Percentiles rank a stretch among this genome's conserved stretches.
phyloP scores from a whole-genome alignment of 2,329 filamentous ascomycete genomes.

The Lecanicillium sp. region DNA sequence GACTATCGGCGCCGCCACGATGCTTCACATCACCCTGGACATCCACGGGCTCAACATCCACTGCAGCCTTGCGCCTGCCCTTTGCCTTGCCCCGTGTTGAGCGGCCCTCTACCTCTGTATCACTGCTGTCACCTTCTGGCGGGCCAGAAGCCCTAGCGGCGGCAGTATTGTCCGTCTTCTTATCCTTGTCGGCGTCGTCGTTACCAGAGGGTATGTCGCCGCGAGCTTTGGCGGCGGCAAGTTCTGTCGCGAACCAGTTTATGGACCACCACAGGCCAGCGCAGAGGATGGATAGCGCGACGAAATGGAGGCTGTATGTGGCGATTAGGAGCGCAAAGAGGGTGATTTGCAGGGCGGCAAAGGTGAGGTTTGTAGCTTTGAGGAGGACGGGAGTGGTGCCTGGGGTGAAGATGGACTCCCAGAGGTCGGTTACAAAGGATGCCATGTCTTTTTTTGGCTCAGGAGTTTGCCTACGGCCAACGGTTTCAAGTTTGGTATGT shows the following conservation, averaged over 20 bases:
- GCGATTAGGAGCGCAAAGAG: conserved; percentile 67
- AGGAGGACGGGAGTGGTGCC: conserved; percentile 84
- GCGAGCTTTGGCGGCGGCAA: conserved; percentile 32
- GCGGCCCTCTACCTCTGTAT: conserved; percentile 36
- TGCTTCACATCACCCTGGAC: conserved; percentile 40
- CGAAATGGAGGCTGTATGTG: conserved; percentile 84
- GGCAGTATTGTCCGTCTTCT: conserved; percentile 20
- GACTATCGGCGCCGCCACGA: conserved; percentile 24
- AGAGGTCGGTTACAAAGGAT: conserved; percentile 64
- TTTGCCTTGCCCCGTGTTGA: conserved; percentile 13
- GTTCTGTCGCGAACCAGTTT: conserved; percentile 87
- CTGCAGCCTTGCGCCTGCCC: conserved; percentile 10
- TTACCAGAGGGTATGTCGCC: conserved; percentile 17
- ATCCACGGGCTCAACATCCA: conserved; percentile 35
- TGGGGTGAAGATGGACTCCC: conserved; percentile 88
- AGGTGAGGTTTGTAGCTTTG: conserved; percentile 81
- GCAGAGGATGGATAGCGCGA: conserved; percentile 70
- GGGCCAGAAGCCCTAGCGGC: conserved; percentile 18
- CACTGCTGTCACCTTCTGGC: conserved; percentile 25
- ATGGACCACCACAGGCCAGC: conserved; percentile 85
- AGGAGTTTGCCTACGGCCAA: too few relatives aligned
- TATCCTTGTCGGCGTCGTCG: conserved; percentile 18
- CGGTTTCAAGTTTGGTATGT: too few relatives aligned
- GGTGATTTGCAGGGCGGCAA: conserved; percentile 74
- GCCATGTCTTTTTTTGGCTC: too few relatives aligned